Evolutionary conservation across 2,329 filamentous ascomycete species (phyloP), one percentile per base, ranked within the genome.

Genomic region (Penicillium sp.): DNA sequence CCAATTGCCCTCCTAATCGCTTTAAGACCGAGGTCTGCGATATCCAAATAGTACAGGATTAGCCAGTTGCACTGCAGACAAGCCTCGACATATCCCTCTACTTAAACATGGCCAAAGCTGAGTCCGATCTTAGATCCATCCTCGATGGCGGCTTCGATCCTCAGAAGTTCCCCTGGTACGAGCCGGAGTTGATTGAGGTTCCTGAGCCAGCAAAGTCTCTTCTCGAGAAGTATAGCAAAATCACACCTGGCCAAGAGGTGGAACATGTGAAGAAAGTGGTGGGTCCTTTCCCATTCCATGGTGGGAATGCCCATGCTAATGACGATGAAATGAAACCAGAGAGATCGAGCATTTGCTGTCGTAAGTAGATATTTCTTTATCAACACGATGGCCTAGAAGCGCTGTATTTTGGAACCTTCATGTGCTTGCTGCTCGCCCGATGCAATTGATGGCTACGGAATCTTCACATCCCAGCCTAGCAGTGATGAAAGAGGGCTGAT

Each of bases 241-340:
- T 65, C 9, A 50, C 55, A 6, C 23, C 58, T 0, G 55, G 52
- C 3, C 39, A 58, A 2, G 54, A 61, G 5, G 25, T 65, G 23
- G 47, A 61, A 13, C 57, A 65, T 58, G 61, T 64, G 3, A 60
- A 55, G 21, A 50, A 46, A 50, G 48, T 65, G 48, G 60, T 64
- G 16, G 55, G 61, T 46, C 13, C n/a, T 10, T 46, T 13, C 15
- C 15, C 18, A 46, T 25, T 16, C 6, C 3, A 34, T n/a, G 10
- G 9, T 6, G 5, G 8, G 9, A 18, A 16, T 7, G 4, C 37
- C 16, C 4, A 27, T n/a, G 5, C 9, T 37, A 8, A 38, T 16
- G 6, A 12, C 1, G 27, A 39, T 49, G 38, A 41, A 48, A n/a
- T 40, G 16, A 10, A 18, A 18, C 3, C 2, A 64, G 62, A 52